Base-by-base conservation (phyloP, 768 basidiomycete genomes). In the Boletus edulis region DNA sequence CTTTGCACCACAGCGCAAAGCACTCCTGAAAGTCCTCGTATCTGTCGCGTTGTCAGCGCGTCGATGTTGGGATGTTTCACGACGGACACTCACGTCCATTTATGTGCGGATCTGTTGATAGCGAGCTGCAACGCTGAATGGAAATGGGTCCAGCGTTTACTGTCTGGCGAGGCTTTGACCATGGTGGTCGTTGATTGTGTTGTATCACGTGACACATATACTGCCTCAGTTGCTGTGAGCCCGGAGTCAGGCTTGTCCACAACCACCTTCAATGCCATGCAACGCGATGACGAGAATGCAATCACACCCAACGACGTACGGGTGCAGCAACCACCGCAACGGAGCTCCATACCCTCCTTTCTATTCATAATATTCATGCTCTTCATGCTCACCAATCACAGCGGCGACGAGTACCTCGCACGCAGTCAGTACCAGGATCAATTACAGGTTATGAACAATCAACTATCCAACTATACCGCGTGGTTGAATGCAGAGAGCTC, bases 341-440 rank as follows among this genome's bases (percentile, higher is more conserved):
- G 86, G 27, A 81, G 81, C 68, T 85, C 87, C 2, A 72, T 91
- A 39, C 81, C 89, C 1, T 84, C 86, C 7, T 82, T 93, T 60
- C 76, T 92, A 35, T 83, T 93, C 74, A 75, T 91, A 51, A 80
- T 78, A 60, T 81, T 92, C 54, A 77, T 91, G 65, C 75, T 92
- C 27, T 91, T 87, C 71, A 78, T 92, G 81, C 81, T 92, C 69
- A 88, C 86, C 45, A 90, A 84, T 61, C 84, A 86, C 56, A 85
- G 79, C 56, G 79, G 81, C 8, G 88, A 89, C 62, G 86, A 88
- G 64, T 81, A 81, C 55, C 72, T 84, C 5, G 78, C 81, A 15
- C 75, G 83, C 54, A 82, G 80, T 61, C 83, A 84, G 53, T 88
- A 87, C 67, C 77, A 87, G 64, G 81, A 89, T 57, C 74, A 82